Percentiles rank a stretch among this genome's conserved stretches.
phyloP scores from a whole-genome alignment of 352 stramenopile genomes.

The Globisporangium uncinulatum region DNA sequence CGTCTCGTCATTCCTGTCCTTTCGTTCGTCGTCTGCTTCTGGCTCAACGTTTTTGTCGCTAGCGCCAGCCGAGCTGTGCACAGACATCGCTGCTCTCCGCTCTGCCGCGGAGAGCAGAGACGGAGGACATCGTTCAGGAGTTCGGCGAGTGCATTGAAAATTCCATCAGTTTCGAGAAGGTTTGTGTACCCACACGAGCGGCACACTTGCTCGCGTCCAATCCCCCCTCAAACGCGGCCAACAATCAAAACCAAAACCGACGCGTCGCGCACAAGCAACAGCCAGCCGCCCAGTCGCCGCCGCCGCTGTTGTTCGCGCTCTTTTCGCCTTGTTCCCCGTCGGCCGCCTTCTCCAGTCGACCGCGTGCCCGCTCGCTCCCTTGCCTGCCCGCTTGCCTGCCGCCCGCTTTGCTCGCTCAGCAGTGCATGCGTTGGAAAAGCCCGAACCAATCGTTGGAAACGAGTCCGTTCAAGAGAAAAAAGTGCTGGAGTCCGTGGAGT shows the following conservation, averaged over 20 bases:
- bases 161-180: not conserved
- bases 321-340: no score
- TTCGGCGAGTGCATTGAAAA: no score
- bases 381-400: not conserved
- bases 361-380: not conserved
- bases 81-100: no score
- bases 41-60: no score
- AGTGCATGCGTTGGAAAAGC: conserved; percentile 89
- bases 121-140: no score
- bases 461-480: conserved; percentile 82
- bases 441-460: conserved; percentile 65
- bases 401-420: conserved; percentile 26
- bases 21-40: no score
- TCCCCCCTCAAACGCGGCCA: not conserved
- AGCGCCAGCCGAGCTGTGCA: no score
- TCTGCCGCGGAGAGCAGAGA: no score
- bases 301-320: no score
- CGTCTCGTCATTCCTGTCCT: no score
- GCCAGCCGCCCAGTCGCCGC: not conserved
- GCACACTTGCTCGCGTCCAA: conserved; percentile 1
- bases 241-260: not conserved
- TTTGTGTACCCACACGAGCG: not conserved
- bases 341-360: not conserved
- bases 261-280: not conserved
- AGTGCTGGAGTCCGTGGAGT: conserved; percentile 22